These are phyloP conservation scores for Chalciporus sp. DNA, from an alignment of 1,284 basidiomycete species.

Conservation along the genomic window DNA sequence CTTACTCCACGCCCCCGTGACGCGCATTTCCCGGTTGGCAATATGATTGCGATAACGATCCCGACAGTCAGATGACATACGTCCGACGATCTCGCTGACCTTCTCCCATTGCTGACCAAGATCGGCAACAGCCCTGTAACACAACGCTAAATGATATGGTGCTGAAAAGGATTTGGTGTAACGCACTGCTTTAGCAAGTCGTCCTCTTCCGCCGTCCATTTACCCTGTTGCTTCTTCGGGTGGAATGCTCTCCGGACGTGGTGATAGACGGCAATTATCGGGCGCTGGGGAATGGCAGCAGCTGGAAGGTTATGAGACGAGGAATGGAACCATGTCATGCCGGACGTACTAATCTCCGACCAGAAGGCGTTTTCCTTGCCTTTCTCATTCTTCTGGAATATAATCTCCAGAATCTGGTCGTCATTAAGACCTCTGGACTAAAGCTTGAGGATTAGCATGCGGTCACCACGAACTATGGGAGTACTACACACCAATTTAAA, in stretches of 20 bases:
- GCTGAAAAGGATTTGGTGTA: not conserved
- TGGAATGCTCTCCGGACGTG: conserved; percentile 71
- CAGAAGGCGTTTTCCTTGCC: conserved; percentile 68
- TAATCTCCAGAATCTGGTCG: conserved; percentile 59
- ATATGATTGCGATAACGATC: conserved; percentile 84
- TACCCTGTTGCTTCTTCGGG: conserved; percentile 66
- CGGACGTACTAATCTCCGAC: conserved; percentile 71
- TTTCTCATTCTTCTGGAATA: conserved; percentile 66
- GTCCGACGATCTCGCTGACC: conserved; percentile 65
- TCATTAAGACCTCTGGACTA: conserved; percentile 52
- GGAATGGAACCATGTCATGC: not conserved
- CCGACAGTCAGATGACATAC: conserved; percentile 78
- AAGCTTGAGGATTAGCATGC: conserved; percentile 12
- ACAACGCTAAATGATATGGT: conserved; percentile 1
- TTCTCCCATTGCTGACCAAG: conserved; percentile 82
- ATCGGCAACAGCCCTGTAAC: conserved; percentile 61
- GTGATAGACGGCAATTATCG: conserved; percentile 81
- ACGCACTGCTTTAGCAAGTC: conserved; percentile 60
- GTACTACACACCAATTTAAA: conserved; percentile 53
- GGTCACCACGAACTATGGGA: not conserved
- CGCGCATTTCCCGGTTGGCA: conserved; percentile 56
- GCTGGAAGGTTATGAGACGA: conserved; percentile 44
- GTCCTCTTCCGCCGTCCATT: conserved; percentile 74
- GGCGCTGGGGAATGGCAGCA: conserved; percentile 66
- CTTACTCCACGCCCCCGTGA: conserved; percentile 66